Percentiles rank a stretch among this genome's conserved stretches.
phyloP scores from a whole-genome alignment of 2,329 filamentous ascomycete species.

The Apiospora arundinis region DNA sequence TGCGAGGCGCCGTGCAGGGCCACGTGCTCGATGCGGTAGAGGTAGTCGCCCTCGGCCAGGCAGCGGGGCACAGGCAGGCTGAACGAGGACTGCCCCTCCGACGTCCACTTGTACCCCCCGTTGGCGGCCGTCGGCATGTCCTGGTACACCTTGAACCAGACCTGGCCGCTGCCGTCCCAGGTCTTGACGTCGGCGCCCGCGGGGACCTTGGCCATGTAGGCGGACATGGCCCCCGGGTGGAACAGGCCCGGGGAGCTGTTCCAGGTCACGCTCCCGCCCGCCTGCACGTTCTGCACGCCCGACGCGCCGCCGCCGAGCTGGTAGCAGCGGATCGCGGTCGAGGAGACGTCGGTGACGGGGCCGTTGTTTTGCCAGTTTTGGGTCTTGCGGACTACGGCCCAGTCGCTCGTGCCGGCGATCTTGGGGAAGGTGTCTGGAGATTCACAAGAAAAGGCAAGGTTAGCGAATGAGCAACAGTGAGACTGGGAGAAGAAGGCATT shows the following conservation, averaged over 20 bases:
- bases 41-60: slow-evolving; percentile 44
- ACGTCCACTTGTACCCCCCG: slow-evolving; percentile 45
- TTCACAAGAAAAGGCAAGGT: too few relatives aligned
- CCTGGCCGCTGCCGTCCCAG: slow-evolving; percentile 46
- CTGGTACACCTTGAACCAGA: slow-evolving; percentile 52
- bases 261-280: slow-evolving; percentile 49
- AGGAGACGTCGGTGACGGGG: slow-evolving; percentile 54
- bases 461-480: too few relatives aligned
- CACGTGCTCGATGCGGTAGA: slow-evolving; percentile 46
- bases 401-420: slow-evolving; percentile 36
- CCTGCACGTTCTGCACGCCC: slow-evolving; percentile 44
- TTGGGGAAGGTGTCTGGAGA: slow-evolving; percentile 43
- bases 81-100: slow-evolving; percentile 37
- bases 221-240: slow-evolving; percentile 47
- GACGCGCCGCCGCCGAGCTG: slow-evolving; percentile 47
- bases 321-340: slow-evolving; percentile 57
- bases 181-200: slow-evolving; percentile 42
- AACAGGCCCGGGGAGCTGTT: slow-evolving; percentile 46
- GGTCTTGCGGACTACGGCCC: slow-evolving; percentile 47
- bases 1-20: slow-evolving; percentile 41
- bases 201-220: slow-evolving; percentile 49
- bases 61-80: slow-evolving; percentile 42
- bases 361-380: slow-evolving; percentile 51
- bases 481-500: too few relatives aligned
- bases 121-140: slow-evolving; percentile 43